A percentile compares a stretch with the other conserved stretches of the same genome.
phyloP scores from a whole-genome alignment of 2,329 filamentous ascomycete species.

The Chalara sp. region DNA sequence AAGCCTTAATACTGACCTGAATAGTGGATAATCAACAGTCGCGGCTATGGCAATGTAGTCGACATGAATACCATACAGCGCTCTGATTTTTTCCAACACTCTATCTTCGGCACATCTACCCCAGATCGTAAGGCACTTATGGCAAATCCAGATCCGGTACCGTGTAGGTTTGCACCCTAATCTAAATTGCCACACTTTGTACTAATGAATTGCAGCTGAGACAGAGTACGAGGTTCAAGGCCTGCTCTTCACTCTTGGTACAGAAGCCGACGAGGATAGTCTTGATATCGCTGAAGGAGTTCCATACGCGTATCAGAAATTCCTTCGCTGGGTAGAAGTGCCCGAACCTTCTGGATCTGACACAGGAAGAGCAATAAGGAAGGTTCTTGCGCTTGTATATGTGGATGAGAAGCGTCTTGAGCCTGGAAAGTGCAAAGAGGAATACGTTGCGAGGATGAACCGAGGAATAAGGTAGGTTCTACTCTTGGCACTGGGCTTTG shows the following conservation, averaged over 20 bases:
- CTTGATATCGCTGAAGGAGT: conserved; percentile 58
- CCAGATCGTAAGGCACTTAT: not conserved
- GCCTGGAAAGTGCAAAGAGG: conserved; percentile 38
- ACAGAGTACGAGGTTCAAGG: conserved; percentile 34
- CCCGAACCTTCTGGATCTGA: not conserved
- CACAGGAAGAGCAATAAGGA: conserved; percentile 11
- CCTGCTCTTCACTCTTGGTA: conserved; percentile 45
- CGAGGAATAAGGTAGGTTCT: conserved; percentile 29
- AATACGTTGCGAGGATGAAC: conserved; percentile 61
- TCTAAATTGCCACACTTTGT: not conserved
- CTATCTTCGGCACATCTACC: not conserved
- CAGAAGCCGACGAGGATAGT: conserved; percentile 37
- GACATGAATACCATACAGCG: conserved; percentile 29
- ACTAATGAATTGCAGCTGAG: not conserved
- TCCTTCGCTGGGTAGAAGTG: not conserved
- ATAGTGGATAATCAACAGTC: conserved; percentile 60
- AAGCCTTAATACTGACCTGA: not conserved
- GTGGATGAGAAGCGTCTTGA: conserved; percentile 40
- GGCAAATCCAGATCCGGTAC: not conserved
- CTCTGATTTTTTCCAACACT: not conserved
- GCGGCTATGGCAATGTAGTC: conserved; percentile 56
- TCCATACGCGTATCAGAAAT: conserved; percentile 42
- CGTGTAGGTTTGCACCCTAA: not conserved
- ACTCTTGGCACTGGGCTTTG: too few species aligned
- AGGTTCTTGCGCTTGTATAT: conserved; percentile 48